Evolutionary conservation across 805 yeast genomes (phyloP).

Genomic region (Lachancea meyersii): DNA sequence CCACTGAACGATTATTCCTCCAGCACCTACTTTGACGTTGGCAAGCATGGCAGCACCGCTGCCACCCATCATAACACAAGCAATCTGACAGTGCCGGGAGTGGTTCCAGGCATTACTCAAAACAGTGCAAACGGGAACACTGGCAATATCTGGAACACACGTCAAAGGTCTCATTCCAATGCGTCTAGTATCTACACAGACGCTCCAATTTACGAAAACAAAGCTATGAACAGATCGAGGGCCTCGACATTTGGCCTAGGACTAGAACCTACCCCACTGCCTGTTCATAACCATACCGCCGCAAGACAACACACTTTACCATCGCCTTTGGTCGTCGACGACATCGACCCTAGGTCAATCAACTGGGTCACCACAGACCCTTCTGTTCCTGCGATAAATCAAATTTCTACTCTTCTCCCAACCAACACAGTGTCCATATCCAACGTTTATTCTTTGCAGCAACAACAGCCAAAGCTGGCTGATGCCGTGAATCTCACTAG

Average conservation of each 20-base stretch:
- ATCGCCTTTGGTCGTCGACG: constrained; percentile 44
- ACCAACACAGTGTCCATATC: constrained; percentile 72
- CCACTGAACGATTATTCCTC: constrained; percentile 19
- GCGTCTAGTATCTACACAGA: constrained; percentile 32
- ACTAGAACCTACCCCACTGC: constrained; percentile 16
- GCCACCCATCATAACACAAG: constrained; percentile 10
- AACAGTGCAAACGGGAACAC: constrained; percentile 7
- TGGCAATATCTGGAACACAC: constrained; percentile 13
- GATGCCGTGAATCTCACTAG: constrained; percentile 40
- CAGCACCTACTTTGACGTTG: constrained; percentile 20
- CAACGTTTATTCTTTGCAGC: constrained; percentile 45
- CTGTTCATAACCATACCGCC: constrained; percentile 10
- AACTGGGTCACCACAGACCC: constrained; percentile 68
- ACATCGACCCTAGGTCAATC: constrained; percentile 51
- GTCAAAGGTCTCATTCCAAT: constrained; percentile 31
- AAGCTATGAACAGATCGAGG: constrained; percentile 16
- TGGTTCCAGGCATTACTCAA: constrained; percentile 16
- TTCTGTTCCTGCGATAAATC: constrained; percentile 66
- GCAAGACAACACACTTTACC: constrained; percentile 14
- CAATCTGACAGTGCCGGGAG: constrained; percentile 15
- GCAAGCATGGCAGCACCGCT: constrained; percentile 2
- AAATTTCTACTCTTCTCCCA: constrained; percentile 63
- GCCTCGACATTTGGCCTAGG: constrained; percentile 19
- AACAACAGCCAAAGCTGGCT: constrained; percentile 47
- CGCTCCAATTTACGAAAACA: constrained; percentile 25